Conservation (phyloP, 306 rosid genomes). For the Sphenostylis stenocarpa region DNA sequence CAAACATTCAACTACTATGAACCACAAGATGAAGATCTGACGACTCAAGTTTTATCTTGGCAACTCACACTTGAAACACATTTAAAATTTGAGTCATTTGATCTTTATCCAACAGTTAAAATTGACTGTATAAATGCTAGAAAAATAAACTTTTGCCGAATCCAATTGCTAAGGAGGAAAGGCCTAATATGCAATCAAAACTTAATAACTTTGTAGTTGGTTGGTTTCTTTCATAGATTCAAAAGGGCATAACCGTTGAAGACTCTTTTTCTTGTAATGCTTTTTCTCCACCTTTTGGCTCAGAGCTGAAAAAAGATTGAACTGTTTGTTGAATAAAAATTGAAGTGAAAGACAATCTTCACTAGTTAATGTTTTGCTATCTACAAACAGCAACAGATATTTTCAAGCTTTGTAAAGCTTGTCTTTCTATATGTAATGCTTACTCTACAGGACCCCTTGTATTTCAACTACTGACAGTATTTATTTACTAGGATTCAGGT, state of each 20-base stretch:
- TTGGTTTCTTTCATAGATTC: background rate
- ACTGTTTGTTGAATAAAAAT: background rate
- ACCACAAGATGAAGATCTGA: background rate
- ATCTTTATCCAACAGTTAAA: background rate
- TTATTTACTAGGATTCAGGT: constrained; percentile 8
- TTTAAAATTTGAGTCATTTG: background rate
- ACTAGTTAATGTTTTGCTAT: background rate
- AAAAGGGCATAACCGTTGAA: background rate
- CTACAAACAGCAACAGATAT: background rate
- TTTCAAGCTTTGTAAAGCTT: background rate
- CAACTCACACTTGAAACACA: background rate
- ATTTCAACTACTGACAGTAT: background rate
- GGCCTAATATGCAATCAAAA: background rate
- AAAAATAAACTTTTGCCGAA: background rate
- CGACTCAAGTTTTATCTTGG: background rate
- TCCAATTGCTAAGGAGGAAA: background rate
- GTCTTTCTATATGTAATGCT: background rate
- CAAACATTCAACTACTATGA: background rate
- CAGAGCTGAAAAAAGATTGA: background rate
- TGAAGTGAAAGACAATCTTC: background rate
- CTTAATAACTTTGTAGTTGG: background rate
- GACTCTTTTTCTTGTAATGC: background rate
- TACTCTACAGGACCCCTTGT: background rate
- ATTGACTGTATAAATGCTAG: background rate
- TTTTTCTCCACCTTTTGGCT: background rate